Conservation (phyloP, 2,329 filamentous ascomycete genomes). For the Coniochaeta hoffmannii region DNA sequence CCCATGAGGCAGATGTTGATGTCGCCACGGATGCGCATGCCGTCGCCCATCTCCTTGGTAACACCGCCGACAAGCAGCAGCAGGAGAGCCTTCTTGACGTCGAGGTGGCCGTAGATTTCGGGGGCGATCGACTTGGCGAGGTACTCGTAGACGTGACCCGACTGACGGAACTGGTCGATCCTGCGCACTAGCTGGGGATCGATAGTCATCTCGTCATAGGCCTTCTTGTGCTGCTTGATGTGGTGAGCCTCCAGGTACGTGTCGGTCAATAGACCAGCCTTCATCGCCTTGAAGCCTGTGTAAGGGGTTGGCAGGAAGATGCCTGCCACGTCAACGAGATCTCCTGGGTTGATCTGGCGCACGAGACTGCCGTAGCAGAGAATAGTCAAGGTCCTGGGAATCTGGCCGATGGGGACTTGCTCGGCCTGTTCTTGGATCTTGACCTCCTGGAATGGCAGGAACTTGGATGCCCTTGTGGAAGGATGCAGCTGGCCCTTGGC, state of each 20-base stretch:
- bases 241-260: slow-evolving; percentile 95
- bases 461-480: slow-evolving; percentile 94
- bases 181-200: slow-evolving; percentile 72
- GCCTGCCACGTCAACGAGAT: slow-evolving; percentile 87
- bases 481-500: slow-evolving; percentile 89
- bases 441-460: slow-evolving; percentile 94
- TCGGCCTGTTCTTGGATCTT: slow-evolving; percentile 99
- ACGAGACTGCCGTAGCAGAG: slow-evolving; percentile 84
- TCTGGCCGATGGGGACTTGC: slow-evolving; percentile 96
- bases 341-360: slow-evolving; percentile 82
- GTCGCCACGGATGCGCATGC: slow-evolving; percentile 97
- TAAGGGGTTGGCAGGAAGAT: slow-evolving; percentile 97
- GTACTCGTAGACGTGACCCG: slow-evolving; percentile 91
- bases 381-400: slow-evolving; percentile 83
- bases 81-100: slow-evolving; percentile 97
- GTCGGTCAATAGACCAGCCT: slow-evolving; percentile 90
- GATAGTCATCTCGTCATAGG: slow-evolving; percentile 85
- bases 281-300: slow-evolving; percentile 97
- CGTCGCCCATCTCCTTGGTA: slow-evolving; percentile 92
- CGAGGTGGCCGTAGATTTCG: slow-evolving; percentile 92
- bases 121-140: slow-evolving; percentile 93
- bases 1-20: slow-evolving; percentile 99
- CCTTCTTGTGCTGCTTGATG: slow-evolving; percentile 94
- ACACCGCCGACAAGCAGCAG: slow-evolving; percentile 93
- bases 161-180: slow-evolving; percentile 78